Evolutionary conservation across 2,329 filamentous ascomycete genomes (phyloP), one percentile per base, ranked within the genome.

Genomic region (Coniochaeta sp.): DNA sequence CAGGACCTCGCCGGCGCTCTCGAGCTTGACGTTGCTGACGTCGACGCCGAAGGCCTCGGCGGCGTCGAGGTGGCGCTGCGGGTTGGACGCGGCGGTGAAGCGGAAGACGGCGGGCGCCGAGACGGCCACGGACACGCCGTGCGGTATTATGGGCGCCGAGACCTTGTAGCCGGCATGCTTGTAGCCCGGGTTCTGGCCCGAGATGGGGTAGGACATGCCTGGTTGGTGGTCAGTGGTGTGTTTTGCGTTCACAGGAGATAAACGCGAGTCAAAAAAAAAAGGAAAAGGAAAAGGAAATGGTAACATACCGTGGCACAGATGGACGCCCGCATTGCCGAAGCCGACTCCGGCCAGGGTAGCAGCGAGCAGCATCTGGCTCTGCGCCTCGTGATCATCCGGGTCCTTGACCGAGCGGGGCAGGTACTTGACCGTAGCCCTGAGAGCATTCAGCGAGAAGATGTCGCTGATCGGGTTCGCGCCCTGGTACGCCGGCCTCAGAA

Each of bases 391-490:
- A 72, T 99, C 95, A 36, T 96, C 92, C 0, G 93, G 92, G 68
- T 98, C 90, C 61, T 82, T 87, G 3, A 96, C 90, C 0, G 92
- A 89, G 60, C 93, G 86, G 0, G 93, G 95, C 0, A 99, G 86
- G 70, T 97, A 99, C 75, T 96, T 93, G 65, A 97, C 86, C 0
- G 93, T 96, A 67, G 85, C 84, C 32, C 85, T 82, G 6, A 99
- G 82, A 0, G 95, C 93, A 67, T 90, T 88, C 22, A 99, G 81
- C 3, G 91, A 96, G 79, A 99, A 99, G 65, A 99, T 93, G 72
- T 99, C 95, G 50, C 90, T 96, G 67, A 99, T 99, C 2, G 95
- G 95, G 72, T 99, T 99, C 7, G 95, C 92, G 44, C 95, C 95
- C 74, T 99, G 95, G 71, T 99, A 99, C 0, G 95, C 93, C 0